Percentiles rank a stretch among this genome's conserved stretches.
Evolutionary conservation across 345 rosid species (phyloP).

Genomic region (Microcos paniculata): DNA sequence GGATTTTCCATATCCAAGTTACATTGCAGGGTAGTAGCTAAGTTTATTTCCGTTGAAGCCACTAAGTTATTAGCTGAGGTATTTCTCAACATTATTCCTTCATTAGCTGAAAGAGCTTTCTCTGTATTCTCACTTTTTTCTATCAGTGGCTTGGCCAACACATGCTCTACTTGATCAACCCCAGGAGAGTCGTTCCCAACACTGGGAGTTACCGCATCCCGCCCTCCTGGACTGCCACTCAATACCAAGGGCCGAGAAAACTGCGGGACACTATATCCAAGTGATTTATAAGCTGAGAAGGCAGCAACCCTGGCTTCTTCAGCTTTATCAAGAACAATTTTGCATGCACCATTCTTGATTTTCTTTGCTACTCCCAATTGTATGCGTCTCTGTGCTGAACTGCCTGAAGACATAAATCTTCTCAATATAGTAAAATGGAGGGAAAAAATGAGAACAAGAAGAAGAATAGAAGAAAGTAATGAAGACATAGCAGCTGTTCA

Average conservation of each 20-base stretch:
- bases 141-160: constrained; percentile 26
- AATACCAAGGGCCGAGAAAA: constrained; percentile 49
- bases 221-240: constrained; percentile 34
- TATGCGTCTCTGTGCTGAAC: constrained; percentile 70
- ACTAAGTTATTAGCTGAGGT: constrained; percentile 34
- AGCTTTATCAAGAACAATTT: constrained; percentile 95
- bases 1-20: constrained; percentile 28
- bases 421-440: constrained; percentile 6
- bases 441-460: not conserved
- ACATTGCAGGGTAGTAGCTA: constrained; percentile 24
- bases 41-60: constrained; percentile 37
- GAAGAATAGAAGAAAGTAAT: not conserved
- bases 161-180: constrained; percentile 32
- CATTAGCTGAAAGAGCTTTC: constrained; percentile 32
- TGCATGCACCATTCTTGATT: constrained; percentile 90
- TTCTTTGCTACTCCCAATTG: constrained; percentile 90
- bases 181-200: constrained; percentile 31
- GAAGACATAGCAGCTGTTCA: not conserved
- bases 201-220: constrained; percentile 32
- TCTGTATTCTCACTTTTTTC: constrained; percentile 34
- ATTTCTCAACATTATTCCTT: constrained; percentile 34
- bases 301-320: constrained; percentile 96
- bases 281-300: constrained; percentile 86
- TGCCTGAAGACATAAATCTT: constrained; percentile 37
- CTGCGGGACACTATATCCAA: constrained; percentile 70